phyloP scores from a whole-genome alignment of 352 stramenopile species.

The Pelagophyceae sp. region DNA sequence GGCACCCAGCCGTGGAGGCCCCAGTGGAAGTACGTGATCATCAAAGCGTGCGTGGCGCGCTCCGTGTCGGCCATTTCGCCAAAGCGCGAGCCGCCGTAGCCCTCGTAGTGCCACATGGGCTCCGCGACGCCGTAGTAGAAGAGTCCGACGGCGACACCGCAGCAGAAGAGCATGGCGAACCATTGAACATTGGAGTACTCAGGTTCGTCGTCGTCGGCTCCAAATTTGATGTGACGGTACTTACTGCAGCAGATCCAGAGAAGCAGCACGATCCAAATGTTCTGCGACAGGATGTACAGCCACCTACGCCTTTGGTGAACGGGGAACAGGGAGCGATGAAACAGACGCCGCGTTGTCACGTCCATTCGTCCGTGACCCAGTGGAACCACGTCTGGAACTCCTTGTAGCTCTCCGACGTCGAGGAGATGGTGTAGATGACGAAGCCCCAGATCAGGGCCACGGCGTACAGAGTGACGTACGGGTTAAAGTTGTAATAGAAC shows the following conservation, averaged over 20 bases:
- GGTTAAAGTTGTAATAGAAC: conserved; percentile 1
- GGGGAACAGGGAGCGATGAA: no score
- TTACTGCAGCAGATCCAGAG: background rate
- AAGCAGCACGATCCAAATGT: background rate
- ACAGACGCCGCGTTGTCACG: no score
- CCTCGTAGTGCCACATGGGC: conserved; percentile 37
- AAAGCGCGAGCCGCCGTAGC: no score
- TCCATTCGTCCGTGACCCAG: conserved; percentile 13
- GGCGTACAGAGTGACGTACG: background rate
- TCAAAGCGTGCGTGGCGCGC: conserved; percentile 34
- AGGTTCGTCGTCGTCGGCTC: conserved; percentile 31
- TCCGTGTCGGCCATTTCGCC: conserved; percentile 25
- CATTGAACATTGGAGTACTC: conserved; percentile 41
- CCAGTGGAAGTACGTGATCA: conserved; percentile 43
- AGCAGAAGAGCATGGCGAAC: conserved; percentile 47
- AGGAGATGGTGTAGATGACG: background rate
- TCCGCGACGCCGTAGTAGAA: conserved; percentile 44
- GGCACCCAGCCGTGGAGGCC: conserved; percentile 41
- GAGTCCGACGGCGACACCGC: no score
- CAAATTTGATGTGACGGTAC: conserved; percentile 41
- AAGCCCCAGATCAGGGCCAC: background rate
- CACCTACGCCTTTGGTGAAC: no score
- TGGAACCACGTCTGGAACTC: background rate
- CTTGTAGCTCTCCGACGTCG: background rate
- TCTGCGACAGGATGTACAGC: conserved; percentile 11